Conservation (phyloP, 345 rosid species). For the Bruguiera parviflora region DNA sequence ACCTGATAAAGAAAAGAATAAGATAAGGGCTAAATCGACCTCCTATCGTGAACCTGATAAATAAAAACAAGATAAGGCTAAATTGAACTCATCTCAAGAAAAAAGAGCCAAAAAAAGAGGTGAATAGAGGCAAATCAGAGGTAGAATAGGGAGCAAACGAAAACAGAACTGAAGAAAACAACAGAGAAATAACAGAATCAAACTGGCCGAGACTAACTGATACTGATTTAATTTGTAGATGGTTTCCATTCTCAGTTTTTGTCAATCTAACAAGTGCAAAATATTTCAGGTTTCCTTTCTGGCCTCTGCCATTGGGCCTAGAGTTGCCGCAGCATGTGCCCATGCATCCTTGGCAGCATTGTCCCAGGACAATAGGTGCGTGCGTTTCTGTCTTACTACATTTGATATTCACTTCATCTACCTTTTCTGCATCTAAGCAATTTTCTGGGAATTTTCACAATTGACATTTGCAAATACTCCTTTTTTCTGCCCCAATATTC, state of each 20-base stretch:
- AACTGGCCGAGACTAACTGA: neutral
- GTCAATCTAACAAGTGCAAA: conserved; percentile 19
- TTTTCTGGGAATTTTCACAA: neutral
- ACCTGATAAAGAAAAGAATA: too few species aligned
- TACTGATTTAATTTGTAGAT: neutral
- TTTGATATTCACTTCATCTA: neutral
- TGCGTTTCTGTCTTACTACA: conserved; percentile 12
- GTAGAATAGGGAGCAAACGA: too few species aligned
- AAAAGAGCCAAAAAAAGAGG: too few species aligned
- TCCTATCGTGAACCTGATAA: too few species aligned
- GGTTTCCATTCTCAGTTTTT: neutral
- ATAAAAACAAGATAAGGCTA: too few species aligned
- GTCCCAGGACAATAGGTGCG: conserved; percentile 72
- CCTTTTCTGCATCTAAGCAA: neutral
- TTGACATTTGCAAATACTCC: neutral
- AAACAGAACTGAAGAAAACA: too few species aligned
- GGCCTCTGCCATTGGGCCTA: conserved; percentile 96
- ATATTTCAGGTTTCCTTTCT: conserved; percentile 77
- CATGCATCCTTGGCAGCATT: conserved; percentile 84
- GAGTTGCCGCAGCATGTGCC: conserved; percentile 99
- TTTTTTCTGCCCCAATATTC: neutral
- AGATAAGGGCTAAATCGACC: too few species aligned
- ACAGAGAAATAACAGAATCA: too few species aligned
- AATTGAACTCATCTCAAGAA: too few species aligned
- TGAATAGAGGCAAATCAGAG: too few species aligned